These are phyloP conservation scores for Centella asiatica DNA, from an alignment of 129 eudicot genomes.

Conservation along the genomic window DNA sequence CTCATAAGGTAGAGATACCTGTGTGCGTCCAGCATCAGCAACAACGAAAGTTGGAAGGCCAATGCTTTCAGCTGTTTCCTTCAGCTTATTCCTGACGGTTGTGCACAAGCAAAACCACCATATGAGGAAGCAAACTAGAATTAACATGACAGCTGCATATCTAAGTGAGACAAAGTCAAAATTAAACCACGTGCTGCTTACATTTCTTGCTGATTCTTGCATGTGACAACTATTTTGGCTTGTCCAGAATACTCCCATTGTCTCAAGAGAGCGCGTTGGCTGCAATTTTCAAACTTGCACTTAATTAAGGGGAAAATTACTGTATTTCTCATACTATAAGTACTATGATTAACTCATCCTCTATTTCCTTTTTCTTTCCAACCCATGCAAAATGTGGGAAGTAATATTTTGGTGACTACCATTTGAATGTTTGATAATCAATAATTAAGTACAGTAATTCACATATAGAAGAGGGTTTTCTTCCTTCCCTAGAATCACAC, in stretches of 20 bases:
- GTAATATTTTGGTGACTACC: not conserved
- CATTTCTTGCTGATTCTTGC: conserved; percentile 98
- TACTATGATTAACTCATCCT: too few species aligned
- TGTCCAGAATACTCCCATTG: conserved; percentile 92
- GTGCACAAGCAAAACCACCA: conserved; percentile 7
- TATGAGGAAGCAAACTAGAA: not conserved
- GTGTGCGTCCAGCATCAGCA: conserved; percentile 97
- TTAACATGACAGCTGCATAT: not conserved
- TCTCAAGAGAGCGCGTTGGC: conserved; percentile 61
- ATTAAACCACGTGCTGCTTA: conserved; percentile 35
- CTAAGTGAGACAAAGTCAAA: not conserved
- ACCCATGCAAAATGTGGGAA: too few species aligned
- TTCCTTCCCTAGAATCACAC: too few species aligned
- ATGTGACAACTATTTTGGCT: conserved; percentile 84
- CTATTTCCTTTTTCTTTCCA: too few species aligned
- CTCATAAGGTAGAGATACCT: conserved; percentile 33
- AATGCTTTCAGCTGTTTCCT: conserved; percentile 64
- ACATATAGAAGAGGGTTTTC: too few species aligned
- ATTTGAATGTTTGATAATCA: not conserved
- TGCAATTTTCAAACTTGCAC: conserved; percentile 7
- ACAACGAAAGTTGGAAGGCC: conserved; percentile 94
- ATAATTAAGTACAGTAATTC: too few species aligned
- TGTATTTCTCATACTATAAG: not conserved
- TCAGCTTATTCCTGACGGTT: conserved; percentile 65
- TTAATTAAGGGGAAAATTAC: not conserved